Evolutionary conservation across 768 basidiomycete species (phyloP).

Genomic region (Polyporus arcularius): DNA sequence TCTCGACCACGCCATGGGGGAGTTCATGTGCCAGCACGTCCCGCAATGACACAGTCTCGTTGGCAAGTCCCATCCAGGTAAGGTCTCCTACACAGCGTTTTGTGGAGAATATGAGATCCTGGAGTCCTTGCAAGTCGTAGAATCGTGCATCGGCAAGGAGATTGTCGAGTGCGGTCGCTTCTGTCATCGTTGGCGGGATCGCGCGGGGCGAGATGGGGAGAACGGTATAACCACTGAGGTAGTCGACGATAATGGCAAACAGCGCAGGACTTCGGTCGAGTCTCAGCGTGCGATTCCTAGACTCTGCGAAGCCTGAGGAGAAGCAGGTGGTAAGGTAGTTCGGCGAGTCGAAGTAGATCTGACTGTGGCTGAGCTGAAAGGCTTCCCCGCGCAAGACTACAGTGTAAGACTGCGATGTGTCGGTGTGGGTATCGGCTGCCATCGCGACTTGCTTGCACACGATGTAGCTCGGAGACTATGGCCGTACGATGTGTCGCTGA

Average conservation of each 20-base stretch:
- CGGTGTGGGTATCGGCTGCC: no score
- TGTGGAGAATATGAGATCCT: neutral
- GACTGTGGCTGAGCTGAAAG: no score
- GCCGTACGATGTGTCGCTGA: no score
- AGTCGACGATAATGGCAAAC: neutral
- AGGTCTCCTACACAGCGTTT: neutral
- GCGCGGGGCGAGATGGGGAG: neutral
- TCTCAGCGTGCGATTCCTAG: neutral
- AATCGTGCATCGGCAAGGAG: neutral
- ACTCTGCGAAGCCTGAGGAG: neutral
- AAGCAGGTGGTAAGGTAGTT: no score
- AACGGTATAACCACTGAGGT: neutral
- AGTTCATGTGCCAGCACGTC: neutral
- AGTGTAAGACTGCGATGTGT: no score
- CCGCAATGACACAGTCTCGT: neutral
- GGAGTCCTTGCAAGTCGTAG: neutral
- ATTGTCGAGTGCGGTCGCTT: neutral
- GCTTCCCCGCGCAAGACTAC: no score
- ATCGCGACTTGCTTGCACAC: no score
- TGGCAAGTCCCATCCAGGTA: neutral
- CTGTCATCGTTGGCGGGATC: neutral
- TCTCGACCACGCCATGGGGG: neutral
- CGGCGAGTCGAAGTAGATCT: no score
- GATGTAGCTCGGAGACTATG: no score
- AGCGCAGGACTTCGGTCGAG: neutral